Percentiles rank a stretch among this genome's conserved stretches.
phyloP scores from a whole-genome alignment of 257 asterid species.

The Osmanthus fragrans region DNA sequence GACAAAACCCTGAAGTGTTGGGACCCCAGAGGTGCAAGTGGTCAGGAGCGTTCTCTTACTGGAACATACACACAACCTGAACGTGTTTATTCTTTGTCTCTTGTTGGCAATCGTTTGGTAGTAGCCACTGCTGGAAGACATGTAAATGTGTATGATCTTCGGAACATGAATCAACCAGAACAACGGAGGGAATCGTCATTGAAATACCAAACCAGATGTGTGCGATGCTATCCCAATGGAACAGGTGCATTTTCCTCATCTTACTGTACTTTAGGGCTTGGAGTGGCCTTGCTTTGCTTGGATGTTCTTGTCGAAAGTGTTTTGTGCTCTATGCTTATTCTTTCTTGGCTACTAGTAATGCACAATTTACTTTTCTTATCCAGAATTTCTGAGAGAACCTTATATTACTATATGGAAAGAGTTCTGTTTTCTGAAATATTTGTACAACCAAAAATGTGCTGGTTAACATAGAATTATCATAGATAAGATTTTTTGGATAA shows the following conservation, averaged over 20 bases:
- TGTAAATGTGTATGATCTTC: conserved; percentile 86
- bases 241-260: conserved; percentile 56
- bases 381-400: background rate
- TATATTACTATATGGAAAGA: background rate
- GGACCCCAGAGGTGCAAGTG: conserved; percentile 98
- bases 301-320: background rate
- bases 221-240: conserved; percentile 90
- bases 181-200: conserved; percentile 91
- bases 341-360: background rate
- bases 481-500: background rate
- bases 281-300: background rate
- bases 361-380: background rate
- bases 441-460: background rate
- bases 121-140: conserved; percentile 98
- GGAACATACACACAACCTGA: conserved; percentile 94
- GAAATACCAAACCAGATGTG: conserved; percentile 94
- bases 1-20: conserved; percentile 94
- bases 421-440: background rate
- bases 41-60: conserved; percentile 82
- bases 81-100: conserved; percentile 89
- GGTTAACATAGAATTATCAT: background rate
- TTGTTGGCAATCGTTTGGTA: conserved; percentile 83
- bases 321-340: background rate
- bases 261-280: conserved; percentile 7
- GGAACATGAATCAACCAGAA: conserved; percentile 96